Conservation (phyloP, 305 asterid genomes). For the Nicotiana rustica region DNA sequence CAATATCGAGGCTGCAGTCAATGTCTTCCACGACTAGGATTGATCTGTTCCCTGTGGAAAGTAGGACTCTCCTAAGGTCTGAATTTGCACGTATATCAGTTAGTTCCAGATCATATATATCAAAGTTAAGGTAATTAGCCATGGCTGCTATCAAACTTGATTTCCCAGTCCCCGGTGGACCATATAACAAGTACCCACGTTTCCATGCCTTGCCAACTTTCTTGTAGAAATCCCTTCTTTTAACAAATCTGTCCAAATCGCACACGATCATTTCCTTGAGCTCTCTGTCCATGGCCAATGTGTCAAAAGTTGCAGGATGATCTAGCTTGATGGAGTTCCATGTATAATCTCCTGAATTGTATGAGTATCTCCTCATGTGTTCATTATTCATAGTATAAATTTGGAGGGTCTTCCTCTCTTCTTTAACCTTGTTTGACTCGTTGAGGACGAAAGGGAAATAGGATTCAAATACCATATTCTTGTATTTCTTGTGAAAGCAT, state of each 20-base stretch:
- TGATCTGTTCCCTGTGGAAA: constrained; percentile 48
- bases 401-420: constrained; percentile 50
- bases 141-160: constrained; percentile 65
- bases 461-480: constrained; percentile 45
- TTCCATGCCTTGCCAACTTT: constrained; percentile 62
- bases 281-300: constrained; percentile 56
- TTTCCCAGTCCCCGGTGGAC: constrained; percentile 66
- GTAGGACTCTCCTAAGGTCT: constrained; percentile 50
- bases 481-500: constrained; percentile 53
- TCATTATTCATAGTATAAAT: constrained; percentile 45
- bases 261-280: constrained; percentile 51
- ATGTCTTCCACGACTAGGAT: constrained; percentile 63
- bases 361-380: constrained; percentile 39
- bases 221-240: constrained; percentile 51
- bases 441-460: constrained; percentile 50
- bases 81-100: constrained; percentile 49
- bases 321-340: constrained; percentile 59
- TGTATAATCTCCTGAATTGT: constrained; percentile 38
- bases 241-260: constrained; percentile 54
- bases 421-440: constrained; percentile 41
- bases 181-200: constrained; percentile 57
- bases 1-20: constrained; percentile 50
- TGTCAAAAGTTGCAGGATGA: constrained; percentile 59
- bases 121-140: constrained; percentile 62
- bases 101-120: constrained; percentile 59